Evolutionary conservation across 164 flowering plant species (phyloP).

Genomic region (Protea cynaroides): DNA sequence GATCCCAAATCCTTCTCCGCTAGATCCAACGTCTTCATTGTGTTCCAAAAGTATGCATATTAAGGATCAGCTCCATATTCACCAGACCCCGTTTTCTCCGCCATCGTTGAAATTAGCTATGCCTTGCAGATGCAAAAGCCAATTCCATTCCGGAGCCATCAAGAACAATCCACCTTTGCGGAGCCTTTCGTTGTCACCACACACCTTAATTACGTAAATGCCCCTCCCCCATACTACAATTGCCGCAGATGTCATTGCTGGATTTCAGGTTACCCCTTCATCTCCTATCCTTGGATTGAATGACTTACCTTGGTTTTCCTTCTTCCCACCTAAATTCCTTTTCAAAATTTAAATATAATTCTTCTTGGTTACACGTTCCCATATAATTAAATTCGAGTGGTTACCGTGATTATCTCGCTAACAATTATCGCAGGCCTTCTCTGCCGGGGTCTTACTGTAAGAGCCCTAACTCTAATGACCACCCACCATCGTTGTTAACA

Average conservation of each 20-base stretch:
- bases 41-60: slow-evolving; percentile 5
- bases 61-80: slow-evolving; percentile 23
- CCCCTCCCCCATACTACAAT: slow-evolving; percentile 96
- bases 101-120: slow-evolving; percentile 18
- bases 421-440: no score
- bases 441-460: slow-evolving; percentile 32
- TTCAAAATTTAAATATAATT: background rate
- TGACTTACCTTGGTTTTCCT: background rate
- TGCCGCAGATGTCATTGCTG: slow-evolving; percentile 94
- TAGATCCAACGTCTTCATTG: slow-evolving; percentile 17
- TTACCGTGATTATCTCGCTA: no score
- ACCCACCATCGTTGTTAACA: slow-evolving; percentile 20
- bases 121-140: slow-evolving; percentile 26
- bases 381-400: no score
- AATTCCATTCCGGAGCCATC: slow-evolving; percentile 16
- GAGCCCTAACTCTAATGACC: slow-evolving; percentile 11
- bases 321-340: background rate
- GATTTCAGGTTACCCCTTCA: slow-evolving; percentile 67
- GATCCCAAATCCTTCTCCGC: slow-evolving; percentile 49
- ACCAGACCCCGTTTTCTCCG: slow-evolving; percentile 14
- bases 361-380: no score
- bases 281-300: background rate
- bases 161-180: background rate
- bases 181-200: slow-evolving; percentile 86
- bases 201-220: slow-evolving; percentile 96